Percentiles rank a stretch among this genome's conserved stretches.
Conservation (phyloP, 768 basidiomycete genomes). For the Neoboletus subvelutipes region DNA sequence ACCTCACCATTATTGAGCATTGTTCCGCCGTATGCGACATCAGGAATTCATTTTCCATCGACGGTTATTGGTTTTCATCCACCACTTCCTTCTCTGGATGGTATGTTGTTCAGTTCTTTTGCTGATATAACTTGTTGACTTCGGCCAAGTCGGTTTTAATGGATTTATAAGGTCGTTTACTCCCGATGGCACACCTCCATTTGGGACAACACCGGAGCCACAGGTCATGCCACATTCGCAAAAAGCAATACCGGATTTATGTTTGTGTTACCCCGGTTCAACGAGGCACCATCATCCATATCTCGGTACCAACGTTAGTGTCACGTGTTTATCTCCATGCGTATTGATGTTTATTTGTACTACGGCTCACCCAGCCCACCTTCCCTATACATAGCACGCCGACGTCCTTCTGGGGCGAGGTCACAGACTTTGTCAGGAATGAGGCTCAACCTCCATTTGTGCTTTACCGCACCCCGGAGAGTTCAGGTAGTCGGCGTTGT, state of each 20-base stretch:
- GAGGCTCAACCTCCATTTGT: neutral
- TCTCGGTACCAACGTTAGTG: neutral
- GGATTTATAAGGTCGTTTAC: neutral
- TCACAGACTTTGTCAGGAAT: too few relatives aligned
- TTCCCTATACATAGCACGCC: neutral
- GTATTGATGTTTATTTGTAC: neutral
- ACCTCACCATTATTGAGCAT: neutral
- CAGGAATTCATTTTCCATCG: neutral
- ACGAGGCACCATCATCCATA: too few relatives aligned
- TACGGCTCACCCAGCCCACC: neutral
- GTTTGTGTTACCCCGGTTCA: too few relatives aligned
- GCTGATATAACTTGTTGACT: neutral
- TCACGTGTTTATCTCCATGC: neutral
- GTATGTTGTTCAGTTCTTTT: neutral
- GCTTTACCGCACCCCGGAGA: neutral
- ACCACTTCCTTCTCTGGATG: neutral
- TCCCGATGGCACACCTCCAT: neutral
- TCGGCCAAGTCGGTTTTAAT: too few relatives aligned
- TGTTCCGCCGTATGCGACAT: neutral
- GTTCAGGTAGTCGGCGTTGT: too few relatives aligned
- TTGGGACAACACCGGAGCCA: neutral
- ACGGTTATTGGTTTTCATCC: neutral
- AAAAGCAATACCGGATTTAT: neutral
- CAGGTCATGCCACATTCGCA: neutral
- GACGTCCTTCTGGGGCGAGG: too few relatives aligned